Base-by-base conservation (phyloP, 2,329 filamentous ascomycete genomes). In the Colletotrichum destructivum region DNA sequence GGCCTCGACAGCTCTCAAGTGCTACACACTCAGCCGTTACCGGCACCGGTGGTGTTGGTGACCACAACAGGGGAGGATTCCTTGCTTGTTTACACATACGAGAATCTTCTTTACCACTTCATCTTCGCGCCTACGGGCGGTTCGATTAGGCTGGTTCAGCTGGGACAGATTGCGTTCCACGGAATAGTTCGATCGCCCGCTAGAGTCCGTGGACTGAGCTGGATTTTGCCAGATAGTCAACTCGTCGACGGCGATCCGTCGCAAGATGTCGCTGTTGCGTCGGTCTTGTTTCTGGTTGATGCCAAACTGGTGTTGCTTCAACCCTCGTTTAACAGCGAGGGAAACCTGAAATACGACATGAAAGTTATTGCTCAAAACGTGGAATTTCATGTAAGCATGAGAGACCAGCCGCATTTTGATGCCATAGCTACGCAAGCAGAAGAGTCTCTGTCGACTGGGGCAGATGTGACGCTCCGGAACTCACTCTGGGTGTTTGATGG, bases 111-210 rank as follows among this genome's bases (percentile, higher is more conserved):
- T 18, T 96, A 98, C 78, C 96, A 99, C 80, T 99, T 95, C 80
- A 91, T 99, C 72, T 96, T 99, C 74, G 91, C 93, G 0, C 88
- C 91, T 0, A 87, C 90, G 26, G 87, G 89, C n/a, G 91, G 87
- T 18, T 85, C 91, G 26, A 89, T 97, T 44, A 92, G 91, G 54
- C 88, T 98, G 40, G 89, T 97, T 8, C 95, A 97, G 79, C 95
- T 98, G n/a, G 96, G 97, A 12, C 96, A 98, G 80, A 99, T 99
- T 77, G 96, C 94, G 15, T 96, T 99, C 76, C 94, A 99, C 80
- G 96, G 96, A 56, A 98, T 99, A 73, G 95, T 99, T 54, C 88
- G 96, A 76, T 97, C 96, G 46, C 96, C 96, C 13, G 94, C 95
- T 26, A 90, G 96, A 78, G 96, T 99, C 6, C 91, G 96, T 75